Percentiles rank a stretch among this genome's conserved stretches.
phyloP scores from a whole-genome alignment of 345 rosid species.

The Reutealis trisperma region DNA sequence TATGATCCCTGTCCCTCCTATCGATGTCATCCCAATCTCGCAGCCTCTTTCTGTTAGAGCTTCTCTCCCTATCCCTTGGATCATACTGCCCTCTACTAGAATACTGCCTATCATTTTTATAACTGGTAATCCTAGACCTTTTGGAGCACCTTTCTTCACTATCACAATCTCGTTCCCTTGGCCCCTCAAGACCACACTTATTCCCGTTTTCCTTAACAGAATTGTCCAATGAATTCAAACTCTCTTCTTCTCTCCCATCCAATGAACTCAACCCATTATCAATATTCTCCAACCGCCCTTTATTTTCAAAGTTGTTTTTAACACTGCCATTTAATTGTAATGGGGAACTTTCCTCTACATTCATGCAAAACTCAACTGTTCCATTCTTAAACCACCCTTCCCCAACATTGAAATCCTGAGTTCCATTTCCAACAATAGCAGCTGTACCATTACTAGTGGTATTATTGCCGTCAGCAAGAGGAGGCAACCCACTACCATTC shows the following conservation, averaged over 20 bases:
- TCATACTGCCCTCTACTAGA: constrained; percentile 43
- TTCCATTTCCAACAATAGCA: constrained; percentile 19
- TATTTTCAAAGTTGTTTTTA: constrained; percentile 18
- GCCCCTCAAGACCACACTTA: constrained; percentile 19
- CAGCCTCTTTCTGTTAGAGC: constrained; percentile 52
- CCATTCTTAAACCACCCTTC: constrained; percentile 23
- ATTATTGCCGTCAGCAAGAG: not conserved
- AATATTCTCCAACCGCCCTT: constrained; percentile 21
- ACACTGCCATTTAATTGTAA: constrained; percentile 27
- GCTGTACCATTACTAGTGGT: not conserved
- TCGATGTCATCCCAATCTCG: constrained; percentile 63
- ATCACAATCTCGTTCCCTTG: constrained; percentile 35
- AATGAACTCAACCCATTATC: constrained; percentile 13
- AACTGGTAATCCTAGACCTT: constrained; percentile 48
- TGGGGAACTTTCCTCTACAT: constrained; percentile 16
- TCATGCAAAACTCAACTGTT: constrained; percentile 22
- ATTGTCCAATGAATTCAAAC: not conserved
- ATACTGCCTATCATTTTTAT: constrained; percentile 36
- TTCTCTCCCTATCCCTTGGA: constrained; percentile 57
- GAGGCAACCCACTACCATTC: constrained; percentile 67
- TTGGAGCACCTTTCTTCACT: constrained; percentile 51
- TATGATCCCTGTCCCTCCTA: constrained; percentile 56
- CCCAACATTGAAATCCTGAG: constrained; percentile 24
- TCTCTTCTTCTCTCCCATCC: constrained; percentile 20
- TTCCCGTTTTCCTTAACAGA: constrained; percentile 36